Conservation (phyloP, 1,139 yeast species). For the Magnusiomyces ingens region DNA sequence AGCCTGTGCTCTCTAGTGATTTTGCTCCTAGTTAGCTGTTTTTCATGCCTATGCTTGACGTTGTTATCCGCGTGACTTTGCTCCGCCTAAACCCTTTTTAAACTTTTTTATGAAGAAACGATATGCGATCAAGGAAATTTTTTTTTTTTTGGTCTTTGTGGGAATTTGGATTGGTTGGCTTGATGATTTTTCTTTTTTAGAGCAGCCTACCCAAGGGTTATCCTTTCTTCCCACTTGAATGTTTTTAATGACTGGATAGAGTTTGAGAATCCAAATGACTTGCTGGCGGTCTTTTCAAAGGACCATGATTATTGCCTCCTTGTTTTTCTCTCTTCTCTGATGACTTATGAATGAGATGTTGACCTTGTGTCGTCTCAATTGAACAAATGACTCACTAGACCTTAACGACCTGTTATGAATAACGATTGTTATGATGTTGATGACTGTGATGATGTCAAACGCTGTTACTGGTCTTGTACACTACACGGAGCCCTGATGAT, state of each 20-base stretch:
- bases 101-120: neutral
- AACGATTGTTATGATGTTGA: slow-evolving; percentile 1
- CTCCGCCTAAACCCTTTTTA: neutral
- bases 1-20: too few species aligned
- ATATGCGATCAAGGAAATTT: neutral
- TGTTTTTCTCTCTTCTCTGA: neutral
- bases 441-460: neutral
- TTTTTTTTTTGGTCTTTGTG: neutral
- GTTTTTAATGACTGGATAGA: too few species aligned
- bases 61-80: neutral
- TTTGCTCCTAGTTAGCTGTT: too few species aligned
- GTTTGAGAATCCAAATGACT: too few species aligned
- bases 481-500: neutral
- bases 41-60: too few species aligned
- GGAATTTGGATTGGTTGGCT: too few species aligned
- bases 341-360: neutral
- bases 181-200: too few species aligned
- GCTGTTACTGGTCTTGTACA: neutral
- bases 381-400: neutral
- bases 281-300: neutral
- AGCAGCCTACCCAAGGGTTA: neutral
- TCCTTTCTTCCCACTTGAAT: neutral
- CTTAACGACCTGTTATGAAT: neutral
- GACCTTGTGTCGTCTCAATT: neutral
- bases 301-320: neutral